phyloP scores from a whole-genome alignment of 495 filamentous ascomycete genomes.

The Amorphotheca resinae region DNA sequence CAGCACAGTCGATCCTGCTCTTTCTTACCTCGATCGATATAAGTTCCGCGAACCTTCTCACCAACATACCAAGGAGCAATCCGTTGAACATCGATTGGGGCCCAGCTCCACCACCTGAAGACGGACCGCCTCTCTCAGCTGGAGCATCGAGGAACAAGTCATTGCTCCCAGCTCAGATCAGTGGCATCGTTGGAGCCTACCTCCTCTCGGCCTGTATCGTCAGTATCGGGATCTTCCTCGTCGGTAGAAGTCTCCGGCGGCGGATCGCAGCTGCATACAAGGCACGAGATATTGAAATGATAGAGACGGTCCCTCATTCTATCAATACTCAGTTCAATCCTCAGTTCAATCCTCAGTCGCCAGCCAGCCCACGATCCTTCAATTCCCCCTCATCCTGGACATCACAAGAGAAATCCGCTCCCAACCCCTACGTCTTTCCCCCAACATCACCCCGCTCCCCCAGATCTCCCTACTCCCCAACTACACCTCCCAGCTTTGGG shows the following conservation, averaged over 20 bases:
- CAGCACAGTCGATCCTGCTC: slow-evolving; percentile 3
- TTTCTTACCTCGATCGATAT: slow-evolving; percentile 3
- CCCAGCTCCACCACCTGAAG: slow-evolving; percentile 43
- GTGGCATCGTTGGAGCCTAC: slow-evolving; percentile 70
- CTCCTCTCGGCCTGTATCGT: slow-evolving; percentile 57
- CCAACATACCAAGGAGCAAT: slow-evolving; percentile 11
- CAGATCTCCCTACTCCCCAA: background rate
- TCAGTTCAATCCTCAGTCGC: slow-evolving; percentile 2
- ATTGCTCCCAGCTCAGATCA: slow-evolving; percentile 61
- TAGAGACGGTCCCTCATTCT: slow-evolving; percentile 32
- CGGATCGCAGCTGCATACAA: slow-evolving; percentile 39
- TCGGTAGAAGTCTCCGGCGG: slow-evolving; percentile 47
- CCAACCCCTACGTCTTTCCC: slow-evolving; percentile 37
- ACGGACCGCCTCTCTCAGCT: slow-evolving; percentile 42
- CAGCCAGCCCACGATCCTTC: slow-evolving; percentile 31
- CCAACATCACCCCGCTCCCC: slow-evolving; percentile 26
- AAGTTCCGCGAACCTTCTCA: slow-evolving; percentile 14
- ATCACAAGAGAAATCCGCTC: slow-evolving; percentile 27
- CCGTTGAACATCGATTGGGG: slow-evolving; percentile 39
- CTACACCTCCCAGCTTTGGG: background rate
- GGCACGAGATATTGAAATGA: slow-evolving; percentile 48
- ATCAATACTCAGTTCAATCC: slow-evolving; percentile 41
- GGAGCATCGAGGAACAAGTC: slow-evolving; percentile 42
- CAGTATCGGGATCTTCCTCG: slow-evolving; percentile 49
- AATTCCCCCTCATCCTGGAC: slow-evolving; percentile 28